Evolutionary conservation across 768 basidiomycete species (phyloP), one percentile per base, ranked within the genome.

Genomic region (Boletus huronensis): DNA sequence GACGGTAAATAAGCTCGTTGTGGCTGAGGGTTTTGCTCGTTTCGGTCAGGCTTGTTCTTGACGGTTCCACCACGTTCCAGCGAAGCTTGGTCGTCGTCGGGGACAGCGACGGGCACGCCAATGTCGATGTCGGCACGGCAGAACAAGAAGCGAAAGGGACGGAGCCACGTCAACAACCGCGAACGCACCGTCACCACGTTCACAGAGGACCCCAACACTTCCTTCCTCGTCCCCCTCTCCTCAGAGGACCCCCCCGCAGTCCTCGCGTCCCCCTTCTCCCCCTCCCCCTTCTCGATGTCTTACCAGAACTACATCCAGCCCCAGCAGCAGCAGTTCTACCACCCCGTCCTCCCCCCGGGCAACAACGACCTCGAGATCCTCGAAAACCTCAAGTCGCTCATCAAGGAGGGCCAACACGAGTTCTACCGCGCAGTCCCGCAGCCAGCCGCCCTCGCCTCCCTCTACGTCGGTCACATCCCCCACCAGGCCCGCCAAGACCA

Each of bases 401-500:
- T 91, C 70, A 85, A 83, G 64, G 77, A 75, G 31, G 82, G 81
- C 47, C 88, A 91, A 64, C 88, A 91, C 69, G 82, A 87, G 52
- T 75, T 83, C 60, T 91, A 82, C 67, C 79, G 81, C 23, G 80
- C 88, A 28, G 65, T 80, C 43, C 87, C 89, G 25, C 79, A 83
- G 55, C 89, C 88, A 28, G 76, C 75, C 16, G 79, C 77, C 46
- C 81, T 91, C 36, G 84, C 83, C 34, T 77, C 74, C 45, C 71
- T 87, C 52, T 90, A 87, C 70, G 71, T 81, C 53, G 88, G 88
- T 34, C 71, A 77, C n/a, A 70, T 71, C 49, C 41, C 51, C 9
- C 57, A 68, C 3, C 46, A 62, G 6, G 66, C 70, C 34, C 72
- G 74, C 59, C 73, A 67, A 45, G 76, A 75, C 54, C 76, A 72